Evolutionary conservation across 1,284 basidiomycete genomes (phyloP).

Genomic region (Rhodotorula sp.): DNA sequence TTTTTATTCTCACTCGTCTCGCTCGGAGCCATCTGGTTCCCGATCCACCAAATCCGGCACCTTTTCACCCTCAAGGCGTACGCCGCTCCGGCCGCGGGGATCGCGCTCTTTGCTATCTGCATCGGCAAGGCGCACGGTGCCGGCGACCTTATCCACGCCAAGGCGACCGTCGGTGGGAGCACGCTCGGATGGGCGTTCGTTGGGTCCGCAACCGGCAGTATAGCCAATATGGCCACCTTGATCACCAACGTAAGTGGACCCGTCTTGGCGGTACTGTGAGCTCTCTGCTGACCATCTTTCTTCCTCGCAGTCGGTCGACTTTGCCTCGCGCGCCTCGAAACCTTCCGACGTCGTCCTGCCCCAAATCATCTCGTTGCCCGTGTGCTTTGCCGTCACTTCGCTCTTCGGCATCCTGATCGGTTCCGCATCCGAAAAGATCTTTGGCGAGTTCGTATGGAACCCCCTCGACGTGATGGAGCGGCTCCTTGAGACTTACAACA

Average conservation of each 20-base stretch:
- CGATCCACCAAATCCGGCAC: slow-evolving; percentile 75
- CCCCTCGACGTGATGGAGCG: slow-evolving; percentile 69
- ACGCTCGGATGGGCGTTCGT: slow-evolving; percentile 78
- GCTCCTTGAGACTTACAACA: slow-evolving; percentile 55
- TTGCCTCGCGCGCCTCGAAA: slow-evolving; percentile 68
- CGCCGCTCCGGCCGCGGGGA: slow-evolving; percentile 58
- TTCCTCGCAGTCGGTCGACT: slow-evolving; percentile 63
- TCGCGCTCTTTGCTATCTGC: slow-evolving; percentile 78
- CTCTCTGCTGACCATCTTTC: too few relatives aligned
- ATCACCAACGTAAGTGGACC: slow-evolving; percentile 47
- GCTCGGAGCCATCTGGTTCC: slow-evolving; percentile 75
- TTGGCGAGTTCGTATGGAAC: slow-evolving; percentile 74
- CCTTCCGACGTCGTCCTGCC: slow-evolving; percentile 69
- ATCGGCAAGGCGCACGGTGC: slow-evolving; percentile 75
- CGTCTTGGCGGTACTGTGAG: too few relatives aligned
- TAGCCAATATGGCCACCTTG: slow-evolving; percentile 75
- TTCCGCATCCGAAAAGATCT: slow-evolving; percentile 72
- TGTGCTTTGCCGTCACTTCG: slow-evolving; percentile 72
- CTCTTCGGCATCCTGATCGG: slow-evolving; percentile 83
- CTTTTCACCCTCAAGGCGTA: slow-evolving; percentile 78
- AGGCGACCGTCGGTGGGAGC: slow-evolving; percentile 65
- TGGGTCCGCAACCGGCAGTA: slow-evolving; percentile 70
- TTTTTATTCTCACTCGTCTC: slow-evolving; percentile 82
- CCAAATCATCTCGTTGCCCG: slow-evolving; percentile 69
- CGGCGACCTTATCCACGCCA: slow-evolving; percentile 72